Base-by-base conservation (phyloP, 768 basidiomycete species). In the Russula dissimulans region DNA sequence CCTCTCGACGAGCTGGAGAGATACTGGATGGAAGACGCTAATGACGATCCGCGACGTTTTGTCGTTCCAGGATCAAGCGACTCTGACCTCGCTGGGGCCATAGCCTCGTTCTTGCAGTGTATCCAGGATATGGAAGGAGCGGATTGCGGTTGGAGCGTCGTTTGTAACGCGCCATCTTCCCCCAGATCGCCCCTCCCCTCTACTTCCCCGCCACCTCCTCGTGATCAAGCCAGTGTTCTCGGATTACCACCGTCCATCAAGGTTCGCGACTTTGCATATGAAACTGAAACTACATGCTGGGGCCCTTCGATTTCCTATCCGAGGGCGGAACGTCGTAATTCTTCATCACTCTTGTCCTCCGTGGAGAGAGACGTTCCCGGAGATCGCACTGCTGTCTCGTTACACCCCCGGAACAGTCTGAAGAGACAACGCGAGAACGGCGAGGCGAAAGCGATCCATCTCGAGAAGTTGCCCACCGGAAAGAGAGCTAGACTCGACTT, bases 11-110 rank as follows among this genome's bases (percentile, higher is more conserved):
- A 71, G 29, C 71, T 76, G 60, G 66, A 70, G 50, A 68, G 67
- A 11, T 68, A 68, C 36, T 78, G 77, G 76, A 69, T 71, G 2
- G 68, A 67, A 9, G 69, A 69, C 8, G 66, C 78, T 55, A 70
- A 75, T 9, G 67, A 68, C 18, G 50, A 44, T 4, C 75, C 76
- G 38, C 65, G 67, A 18, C 70, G 76, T 6, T 64, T 76, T 38
- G 64, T 77, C 17, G 73, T 75, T 3, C 76, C 77, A 41, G 72
- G 74, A 67, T 4, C 17, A 57, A 5, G 68, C 61, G 61, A 57
- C 14, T 46, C 39, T 5, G 36, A 53, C 4, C 39, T 63, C 3
- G 53, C 36, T 9, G 32, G 17, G 14, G 61, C 56, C 18, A 49
- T 57, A 18, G 34, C 50, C 10, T 62, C 61, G 2, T 32, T 62